Base-by-base conservation (phyloP, 768 basidiomycete species). In the Lyophyllum shimeji region DNA sequence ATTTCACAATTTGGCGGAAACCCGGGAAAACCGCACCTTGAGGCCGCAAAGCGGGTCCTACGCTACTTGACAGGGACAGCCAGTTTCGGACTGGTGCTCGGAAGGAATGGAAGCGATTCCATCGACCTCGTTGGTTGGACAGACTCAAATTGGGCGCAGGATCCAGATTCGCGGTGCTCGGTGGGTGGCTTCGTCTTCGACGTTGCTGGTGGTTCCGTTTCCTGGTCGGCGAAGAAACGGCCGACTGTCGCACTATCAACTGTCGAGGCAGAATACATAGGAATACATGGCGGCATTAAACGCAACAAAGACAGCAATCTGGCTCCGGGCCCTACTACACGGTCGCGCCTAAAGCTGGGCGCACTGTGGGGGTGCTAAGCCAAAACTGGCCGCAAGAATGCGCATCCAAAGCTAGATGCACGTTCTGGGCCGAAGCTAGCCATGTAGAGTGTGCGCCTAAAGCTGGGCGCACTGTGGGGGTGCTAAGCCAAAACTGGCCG, bases 121-220 rank as follows among this genome's bases (percentile, higher is more conserved):
- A 29, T 29, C 29, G 34, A 37, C 31, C 20, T 23, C 9, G 7
- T 33, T 40, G 46, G 50, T 15, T 57, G 43, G 29, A 52, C 34
- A 8, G 45, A 52, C 27, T 51, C 56, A 20, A 44, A 51, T 23
- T 51, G 43, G 49, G 55, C 33, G 25, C 27, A 44, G 18, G 50
- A 56, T 33, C 21, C 29, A 11, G 50, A 56, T n/a, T 27, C 24
- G 1, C 27, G n/a, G 43, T 21, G 46, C 6, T 57, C 56, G 8
- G 15, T 17, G 11, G 34, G 34, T 13, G 34, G 34, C 34, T 37
- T 12, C 15, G 12, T 6, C 34, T 49, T 37, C 24, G 39, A 17
- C 39, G 8, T 37, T 11, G 34, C 24, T 0, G 46, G 53, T 18
- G 46, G 53, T 6, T 39, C 53, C 2, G 25, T 55, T 7, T 48